Evolutionary conservation across 371 early-diverging fungal species (phyloP), one percentile per base, ranked within the genome.

Genomic region (Mortierella sp.): DNA sequence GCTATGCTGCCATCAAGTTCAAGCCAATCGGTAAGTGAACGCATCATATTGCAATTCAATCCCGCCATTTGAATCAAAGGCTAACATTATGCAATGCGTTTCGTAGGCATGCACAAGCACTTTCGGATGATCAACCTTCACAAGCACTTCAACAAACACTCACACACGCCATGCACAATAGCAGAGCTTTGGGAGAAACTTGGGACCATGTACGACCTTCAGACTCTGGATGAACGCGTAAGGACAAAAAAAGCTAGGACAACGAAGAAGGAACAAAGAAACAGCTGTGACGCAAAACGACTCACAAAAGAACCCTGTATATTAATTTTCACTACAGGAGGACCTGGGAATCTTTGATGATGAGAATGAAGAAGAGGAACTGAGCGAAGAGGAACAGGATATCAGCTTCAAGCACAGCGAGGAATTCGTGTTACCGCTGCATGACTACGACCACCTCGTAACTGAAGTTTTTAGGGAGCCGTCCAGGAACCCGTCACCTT

Each of bases 41-140:
- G 15, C 8, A 14, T 19, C n/a, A n/a, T n/a, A n/a, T n/a, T n/a
- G n/a, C n/a, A n/a, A n/a, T n/a, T n/a, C n/a, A n/a, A n/a, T n/a
- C n/a, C n/a, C n/a, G n/a, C n/a, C n/a, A n/a, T n/a, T n/a, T n/a
- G n/a, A n/a, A n/a, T 21, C 28, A 30, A 46, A 56, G 19, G 14
- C 19, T n/a, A 24, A 34, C 21, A 0, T n/a, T 31, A 8, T 42
- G 19, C 37, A 50, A 41, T 15, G n/a, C 12, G 42, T 41, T 14
- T 34, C 6, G 0, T 53, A 89, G 89, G 89, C 6, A 84, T 86
- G 60, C 89, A 89, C 58, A 87, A 84, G 54, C 87, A 89, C 54
- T 89, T 89, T 63, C 78, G 89, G 19, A 85, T 89, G 51, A 81
- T 89, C 42, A 86, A 86, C 59, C 81, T 89, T 19, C 86, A 87